Conservation (phyloP, 306 rosid genomes). For the Oemleria cerasiformis region DNA sequence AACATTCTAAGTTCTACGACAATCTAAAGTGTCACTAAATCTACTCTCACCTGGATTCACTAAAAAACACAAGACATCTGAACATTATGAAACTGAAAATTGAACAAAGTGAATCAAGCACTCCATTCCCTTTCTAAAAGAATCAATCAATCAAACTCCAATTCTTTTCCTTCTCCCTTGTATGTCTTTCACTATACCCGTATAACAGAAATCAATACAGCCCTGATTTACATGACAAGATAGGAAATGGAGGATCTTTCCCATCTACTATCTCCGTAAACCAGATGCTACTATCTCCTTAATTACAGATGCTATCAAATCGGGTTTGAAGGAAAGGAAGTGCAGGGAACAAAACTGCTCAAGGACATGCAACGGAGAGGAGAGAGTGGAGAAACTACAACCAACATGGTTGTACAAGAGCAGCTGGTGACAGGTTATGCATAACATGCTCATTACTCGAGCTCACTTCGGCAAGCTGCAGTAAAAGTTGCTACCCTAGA, state of each 20-base stretch:
- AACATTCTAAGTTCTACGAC: background rate
- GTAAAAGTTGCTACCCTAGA: background rate
- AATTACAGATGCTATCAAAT: background rate
- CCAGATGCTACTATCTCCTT: background rate
- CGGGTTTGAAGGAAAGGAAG: background rate
- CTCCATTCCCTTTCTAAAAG: background rate
- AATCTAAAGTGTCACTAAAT: background rate
- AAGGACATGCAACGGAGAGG: background rate
- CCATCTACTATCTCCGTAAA: background rate
- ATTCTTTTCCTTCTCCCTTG: background rate
- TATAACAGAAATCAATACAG: background rate
- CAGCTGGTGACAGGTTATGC: background rate
- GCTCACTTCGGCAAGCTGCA: background rate
- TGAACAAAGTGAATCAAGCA: background rate
- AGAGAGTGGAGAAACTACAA: background rate
- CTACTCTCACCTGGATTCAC: background rate
- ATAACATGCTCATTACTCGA: background rate
- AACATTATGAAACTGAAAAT: background rate
- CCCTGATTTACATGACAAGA: background rate
- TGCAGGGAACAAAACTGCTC: background rate
- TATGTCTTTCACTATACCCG: background rate
- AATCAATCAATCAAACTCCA: background rate
- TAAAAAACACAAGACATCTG: background rate
- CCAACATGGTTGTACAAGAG: background rate
- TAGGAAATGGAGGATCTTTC: background rate